Percentiles rank a stretch among this genome's conserved stretches.
phyloP scores from a whole-genome alignment of 805 yeast species.

The Cyberlindnera petersonii region DNA sequence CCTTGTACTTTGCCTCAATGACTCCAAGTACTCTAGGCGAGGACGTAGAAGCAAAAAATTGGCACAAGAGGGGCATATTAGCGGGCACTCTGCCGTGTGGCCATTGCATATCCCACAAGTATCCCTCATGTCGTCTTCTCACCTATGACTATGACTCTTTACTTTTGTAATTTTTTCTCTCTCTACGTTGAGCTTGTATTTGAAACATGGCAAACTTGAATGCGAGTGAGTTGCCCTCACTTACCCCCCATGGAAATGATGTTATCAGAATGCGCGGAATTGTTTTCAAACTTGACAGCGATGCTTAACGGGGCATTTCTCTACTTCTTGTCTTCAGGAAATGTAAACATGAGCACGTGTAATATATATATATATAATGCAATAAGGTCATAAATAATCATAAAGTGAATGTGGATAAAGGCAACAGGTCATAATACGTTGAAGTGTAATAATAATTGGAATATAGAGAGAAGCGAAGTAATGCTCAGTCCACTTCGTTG shows the following conservation, averaged over 20 bases:
- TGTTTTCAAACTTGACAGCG: too few species aligned
- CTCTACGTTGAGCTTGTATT: too few species aligned
- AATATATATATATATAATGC: neutral
- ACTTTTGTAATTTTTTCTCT: too few species aligned
- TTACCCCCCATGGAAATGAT: slow-evolving; percentile 5
- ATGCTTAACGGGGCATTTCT: neutral
- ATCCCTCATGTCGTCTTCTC: too few species aligned
- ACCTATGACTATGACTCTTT: too few species aligned
- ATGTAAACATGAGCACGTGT: neutral
- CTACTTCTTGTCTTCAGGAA: neutral
- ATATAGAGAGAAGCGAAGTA: neutral
- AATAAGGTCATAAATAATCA: slow-evolving; percentile 1
- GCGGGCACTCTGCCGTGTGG: slow-evolving; percentile 3
- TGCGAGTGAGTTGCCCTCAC: slow-evolving; percentile 4
- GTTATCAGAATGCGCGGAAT: too few species aligned
- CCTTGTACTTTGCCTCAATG: slow-evolving; percentile 6
- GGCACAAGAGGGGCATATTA: slow-evolving; percentile 18
- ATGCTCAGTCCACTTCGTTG: slow-evolving; percentile 16
- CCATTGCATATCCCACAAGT: slow-evolving; percentile 6
- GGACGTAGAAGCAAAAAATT: slow-evolving; percentile 12
- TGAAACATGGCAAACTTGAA: too few species aligned
- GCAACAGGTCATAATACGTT: too few species aligned
- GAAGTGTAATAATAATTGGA: neutral
- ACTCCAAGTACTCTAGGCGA: slow-evolving; percentile 17
- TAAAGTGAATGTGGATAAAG: too few species aligned